Percentiles rank a stretch among this genome's conserved stretches.
Conservation (phyloP, 2,329 filamentous ascomycete genomes). For the Colletotrichum cereale region DNA sequence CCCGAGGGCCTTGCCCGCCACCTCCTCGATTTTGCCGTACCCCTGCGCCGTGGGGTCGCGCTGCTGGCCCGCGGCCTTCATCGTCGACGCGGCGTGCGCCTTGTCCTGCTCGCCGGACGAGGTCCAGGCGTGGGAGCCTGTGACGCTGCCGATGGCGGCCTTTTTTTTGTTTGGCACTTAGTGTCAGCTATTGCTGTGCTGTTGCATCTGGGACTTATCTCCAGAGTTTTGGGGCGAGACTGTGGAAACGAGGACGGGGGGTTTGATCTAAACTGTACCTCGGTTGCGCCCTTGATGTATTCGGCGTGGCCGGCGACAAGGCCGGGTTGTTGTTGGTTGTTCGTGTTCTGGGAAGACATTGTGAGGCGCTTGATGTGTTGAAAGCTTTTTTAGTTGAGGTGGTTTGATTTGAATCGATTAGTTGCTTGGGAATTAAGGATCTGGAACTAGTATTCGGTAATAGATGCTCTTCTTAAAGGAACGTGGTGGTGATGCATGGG, state of each 20-base stretch:
- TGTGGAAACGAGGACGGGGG: neutral
- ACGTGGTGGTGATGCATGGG: constrained; percentile 13
- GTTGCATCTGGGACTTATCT: too few species aligned
- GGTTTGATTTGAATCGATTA: too few species aligned
- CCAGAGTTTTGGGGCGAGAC: rapidly evolving
- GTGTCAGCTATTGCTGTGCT: neutral
- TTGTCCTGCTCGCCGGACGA: constrained; percentile 74
- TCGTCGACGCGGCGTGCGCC: constrained; percentile 68
- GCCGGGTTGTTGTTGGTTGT: constrained; percentile 61
- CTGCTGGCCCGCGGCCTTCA: constrained; percentile 71
- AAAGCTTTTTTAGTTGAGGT: neutral
- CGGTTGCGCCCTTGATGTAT: constrained; percentile 76
- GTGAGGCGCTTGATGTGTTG: neutral
- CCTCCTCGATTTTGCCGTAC: constrained; percentile 73
- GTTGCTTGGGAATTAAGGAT: rapidly evolving
- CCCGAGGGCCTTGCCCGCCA: constrained; percentile 72
- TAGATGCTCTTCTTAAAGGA: constrained; percentile 1
- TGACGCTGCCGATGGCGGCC: constrained; percentile 71
- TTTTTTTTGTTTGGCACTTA: constrained; percentile 45
- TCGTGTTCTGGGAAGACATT: constrained; percentile 40
- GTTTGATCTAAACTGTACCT: constrained; percentile 58
- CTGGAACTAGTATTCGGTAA: too few species aligned
- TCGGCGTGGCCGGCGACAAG: constrained; percentile 74
- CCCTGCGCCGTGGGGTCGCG: constrained; percentile 67
- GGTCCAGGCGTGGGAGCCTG: constrained; percentile 73